phyloP scores from a whole-genome alignment of 805 yeast species.

The Torulaspora indica region DNA sequence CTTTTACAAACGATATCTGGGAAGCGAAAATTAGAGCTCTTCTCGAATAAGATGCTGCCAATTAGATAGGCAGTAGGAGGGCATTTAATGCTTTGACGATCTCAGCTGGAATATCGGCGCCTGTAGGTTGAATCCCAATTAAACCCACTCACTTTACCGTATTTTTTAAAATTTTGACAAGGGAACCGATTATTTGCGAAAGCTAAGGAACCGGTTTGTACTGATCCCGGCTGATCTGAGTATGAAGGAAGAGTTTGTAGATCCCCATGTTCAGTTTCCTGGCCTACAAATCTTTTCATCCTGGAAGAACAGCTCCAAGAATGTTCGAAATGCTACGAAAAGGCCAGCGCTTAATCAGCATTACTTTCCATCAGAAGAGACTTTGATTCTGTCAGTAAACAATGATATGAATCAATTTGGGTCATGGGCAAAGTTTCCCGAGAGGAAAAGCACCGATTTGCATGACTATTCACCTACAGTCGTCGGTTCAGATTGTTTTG shows the following conservation, averaged over 20 bases:
- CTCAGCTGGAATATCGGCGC: not conserved
- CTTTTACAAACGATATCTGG: not conserved
- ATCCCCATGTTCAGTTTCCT: conserved; percentile 7
- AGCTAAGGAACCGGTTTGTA: not conserved
- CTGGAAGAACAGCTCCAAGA: conserved; percentile 6
- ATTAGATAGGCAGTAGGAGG: not conserved
- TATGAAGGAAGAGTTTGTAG: conserved; percentile 9
- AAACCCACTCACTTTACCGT: too few relatives aligned
- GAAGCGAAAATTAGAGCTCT: not conserved
- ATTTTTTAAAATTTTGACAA: too few relatives aligned
- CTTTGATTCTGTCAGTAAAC: not conserved
- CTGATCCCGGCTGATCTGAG: not conserved
- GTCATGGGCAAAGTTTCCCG: conserved; percentile 7
- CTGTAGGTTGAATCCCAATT: not conserved
- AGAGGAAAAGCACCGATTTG: conserved; percentile 11
- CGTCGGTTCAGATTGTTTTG: conserved; percentile 19
- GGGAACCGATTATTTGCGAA: too few relatives aligned
- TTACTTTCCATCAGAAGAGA: conserved; percentile 8
- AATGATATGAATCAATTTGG: not conserved
- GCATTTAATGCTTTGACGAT: conserved; percentile 3
- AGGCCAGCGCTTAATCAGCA: not conserved
- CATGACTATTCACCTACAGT: conserved; percentile 31
- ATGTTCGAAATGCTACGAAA: not conserved
- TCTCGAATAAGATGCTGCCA: not conserved
- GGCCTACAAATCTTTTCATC: conserved; percentile 18